Percentiles rank a stretch among this genome's conserved stretches.
phyloP scores from a whole-genome alignment of 164 flowering plant genomes.

The Annona squamosa region DNA sequence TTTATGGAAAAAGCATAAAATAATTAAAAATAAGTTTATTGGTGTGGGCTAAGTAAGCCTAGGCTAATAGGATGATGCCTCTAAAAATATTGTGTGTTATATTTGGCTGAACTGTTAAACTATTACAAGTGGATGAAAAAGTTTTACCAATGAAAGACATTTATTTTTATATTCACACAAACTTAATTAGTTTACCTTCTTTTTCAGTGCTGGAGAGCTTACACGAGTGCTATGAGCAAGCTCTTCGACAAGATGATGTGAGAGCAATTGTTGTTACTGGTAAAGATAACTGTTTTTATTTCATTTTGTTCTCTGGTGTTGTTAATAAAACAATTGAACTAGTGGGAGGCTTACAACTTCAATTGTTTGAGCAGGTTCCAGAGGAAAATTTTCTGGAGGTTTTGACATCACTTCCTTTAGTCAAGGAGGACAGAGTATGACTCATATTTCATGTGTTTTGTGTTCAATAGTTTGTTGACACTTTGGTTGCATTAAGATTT shows the following conservation, averaged over 20 bases:
- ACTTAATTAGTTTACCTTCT: background rate
- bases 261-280: conserved; percentile 94
- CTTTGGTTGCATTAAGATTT: background rate
- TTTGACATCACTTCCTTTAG: conserved; percentile 67
- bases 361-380: conserved; percentile 39
- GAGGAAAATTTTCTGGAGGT: conserved; percentile 84
- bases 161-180: no score
- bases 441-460: background rate
- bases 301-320: background rate
- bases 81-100: no score
- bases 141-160: no score
- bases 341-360: conserved; percentile 1
- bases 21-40: no score
- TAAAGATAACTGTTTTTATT: conserved; percentile 8
- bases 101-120: no score
- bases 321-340: background rate
- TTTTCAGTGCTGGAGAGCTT: conserved; percentile 60
- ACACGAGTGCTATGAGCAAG: conserved; percentile 56
- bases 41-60: no score
- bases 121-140: no score
- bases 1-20: no score
- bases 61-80: no score
- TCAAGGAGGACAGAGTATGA: conserved; percentile 41
- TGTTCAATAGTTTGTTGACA: background rate
- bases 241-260: conserved; percentile 69